Evolutionary conservation across 164 flowering plant species (phyloP).

Genomic region (Akebia trifoliata): DNA sequence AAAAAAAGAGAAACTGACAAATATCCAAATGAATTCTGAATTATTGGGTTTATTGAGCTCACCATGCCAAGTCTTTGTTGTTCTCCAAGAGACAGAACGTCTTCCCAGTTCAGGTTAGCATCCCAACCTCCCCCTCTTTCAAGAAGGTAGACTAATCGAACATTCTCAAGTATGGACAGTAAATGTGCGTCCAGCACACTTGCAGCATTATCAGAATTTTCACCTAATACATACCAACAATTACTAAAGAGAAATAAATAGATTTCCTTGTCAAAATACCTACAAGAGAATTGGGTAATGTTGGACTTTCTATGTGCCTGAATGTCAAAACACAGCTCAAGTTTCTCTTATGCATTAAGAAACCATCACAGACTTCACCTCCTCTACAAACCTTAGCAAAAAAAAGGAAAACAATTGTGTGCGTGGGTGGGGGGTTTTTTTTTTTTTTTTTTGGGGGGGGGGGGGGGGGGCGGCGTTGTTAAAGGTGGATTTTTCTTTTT

Average conservation of each 20-base stretch:
- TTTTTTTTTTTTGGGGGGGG: too few relatives aligned
- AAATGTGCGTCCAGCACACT: slow-evolving; percentile 47
- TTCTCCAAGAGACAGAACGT: slow-evolving; percentile 91
- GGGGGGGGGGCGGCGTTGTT: too few relatives aligned
- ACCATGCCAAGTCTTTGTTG: slow-evolving; percentile 99
- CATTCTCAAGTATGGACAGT: slow-evolving; percentile 70
- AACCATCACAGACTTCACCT: too few relatives aligned
- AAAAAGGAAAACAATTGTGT: too few relatives aligned
- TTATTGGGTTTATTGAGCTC: slow-evolving; percentile 16
- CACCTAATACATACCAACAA: slow-evolving; percentile 30
- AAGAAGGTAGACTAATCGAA: slow-evolving; percentile 73
- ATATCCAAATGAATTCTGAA: not conserved
- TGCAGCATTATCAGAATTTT: slow-evolving; percentile 21
- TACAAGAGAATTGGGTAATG: not conserved
- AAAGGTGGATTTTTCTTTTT: too few relatives aligned
- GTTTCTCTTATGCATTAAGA: too few relatives aligned
- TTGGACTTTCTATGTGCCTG: not conserved
- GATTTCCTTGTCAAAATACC: not conserved
- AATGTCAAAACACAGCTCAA: not conserved
- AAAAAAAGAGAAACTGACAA: not conserved
- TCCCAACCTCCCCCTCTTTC: slow-evolving; percentile 87
- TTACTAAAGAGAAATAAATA: slow-evolving; percentile 1
- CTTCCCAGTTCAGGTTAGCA: slow-evolving; percentile 86
- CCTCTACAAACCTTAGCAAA: too few relatives aligned
- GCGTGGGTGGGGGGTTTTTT: too few relatives aligned